Percentiles rank a stretch among this genome's conserved stretches.
Evolutionary conservation across 495 filamentous ascomycete species (phyloP).

Genomic region (Daldinia grandis): DNA sequence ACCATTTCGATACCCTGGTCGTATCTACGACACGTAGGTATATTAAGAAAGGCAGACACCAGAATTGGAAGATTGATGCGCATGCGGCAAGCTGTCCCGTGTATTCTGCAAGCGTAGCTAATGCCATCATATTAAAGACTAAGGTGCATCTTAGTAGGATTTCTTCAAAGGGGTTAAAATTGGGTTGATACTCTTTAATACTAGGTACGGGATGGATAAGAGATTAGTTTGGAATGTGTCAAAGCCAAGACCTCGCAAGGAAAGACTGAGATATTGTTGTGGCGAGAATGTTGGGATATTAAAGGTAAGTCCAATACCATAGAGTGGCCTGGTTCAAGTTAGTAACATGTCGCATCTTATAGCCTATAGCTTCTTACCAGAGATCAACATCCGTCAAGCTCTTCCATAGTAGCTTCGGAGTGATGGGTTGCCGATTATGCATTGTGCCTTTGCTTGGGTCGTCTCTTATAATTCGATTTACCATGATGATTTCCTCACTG

Average conservation of each 20-base stretch:
- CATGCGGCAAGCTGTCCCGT: conserved; percentile 59
- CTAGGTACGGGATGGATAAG: conserved; percentile 51
- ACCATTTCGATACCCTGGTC: conserved; percentile 59
- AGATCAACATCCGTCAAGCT: conserved; percentile 75
- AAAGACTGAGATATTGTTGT: conserved; percentile 70
- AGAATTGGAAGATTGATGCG: conserved; percentile 59
- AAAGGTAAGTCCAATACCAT: conserved; percentile 69
- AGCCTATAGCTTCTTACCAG: conserved; percentile 55
- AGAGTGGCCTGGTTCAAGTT: conserved; percentile 62
- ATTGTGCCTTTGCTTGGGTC: conserved; percentile 73
- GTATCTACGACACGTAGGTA: conserved; percentile 60
- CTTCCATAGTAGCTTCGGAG: conserved; percentile 65
- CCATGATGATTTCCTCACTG: conserved; percentile 72
- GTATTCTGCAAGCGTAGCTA: conserved; percentile 62
- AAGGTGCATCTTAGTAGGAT: conserved; percentile 7
- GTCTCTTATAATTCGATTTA: conserved; percentile 76
- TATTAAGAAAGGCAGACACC: conserved; percentile 65
- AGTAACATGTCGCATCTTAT: background rate
- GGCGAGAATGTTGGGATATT: conserved; percentile 67
- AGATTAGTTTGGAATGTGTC: conserved; percentile 72
- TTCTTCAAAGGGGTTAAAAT: background rate
- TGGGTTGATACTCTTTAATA: conserved; percentile 47
- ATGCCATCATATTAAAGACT: conserved; percentile 56
- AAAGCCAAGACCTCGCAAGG: conserved; percentile 71
- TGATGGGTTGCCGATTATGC: conserved; percentile 70